phyloP scores from a whole-genome alignment of 352 stramenopile genomes.

The Pythium monospermum region DNA sequence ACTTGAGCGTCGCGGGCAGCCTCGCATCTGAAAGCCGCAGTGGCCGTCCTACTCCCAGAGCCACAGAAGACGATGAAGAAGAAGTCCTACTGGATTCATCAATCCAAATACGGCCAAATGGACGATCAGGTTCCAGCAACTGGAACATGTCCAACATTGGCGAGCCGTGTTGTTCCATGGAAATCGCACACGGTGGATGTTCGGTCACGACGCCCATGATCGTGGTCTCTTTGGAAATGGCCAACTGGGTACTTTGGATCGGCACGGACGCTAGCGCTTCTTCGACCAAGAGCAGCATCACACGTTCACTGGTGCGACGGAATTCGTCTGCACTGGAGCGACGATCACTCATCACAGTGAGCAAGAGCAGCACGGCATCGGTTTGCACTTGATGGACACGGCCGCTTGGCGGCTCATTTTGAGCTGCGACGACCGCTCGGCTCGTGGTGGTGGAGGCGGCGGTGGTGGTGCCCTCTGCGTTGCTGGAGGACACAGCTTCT shows the following conservation, averaged over 20 bases:
- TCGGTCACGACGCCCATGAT: constrained; percentile 19
- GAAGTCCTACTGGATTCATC: not conserved
- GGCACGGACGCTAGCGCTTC: constrained; percentile 14
- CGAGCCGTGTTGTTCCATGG: constrained; percentile 19
- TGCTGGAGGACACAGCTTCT: too few relatives aligned
- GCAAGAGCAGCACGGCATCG: constrained; percentile 13
- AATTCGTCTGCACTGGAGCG: constrained; percentile 23
- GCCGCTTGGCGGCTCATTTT: not conserved
- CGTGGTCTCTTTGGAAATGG: constrained; percentile 4
- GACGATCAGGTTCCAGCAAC: constrained; percentile 16
- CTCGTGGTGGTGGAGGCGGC: not conserved
- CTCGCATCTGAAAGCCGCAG: constrained; percentile 5
- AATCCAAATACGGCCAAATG: constrained; percentile 7
- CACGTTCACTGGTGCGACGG: constrained; percentile 36
- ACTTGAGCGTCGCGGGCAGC: constrained; percentile 33
- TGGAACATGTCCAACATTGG: constrained; percentile 26
- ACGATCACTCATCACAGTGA: constrained; percentile 18
- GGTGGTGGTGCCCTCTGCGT: not conserved
- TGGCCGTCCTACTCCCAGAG: too few relatives aligned
- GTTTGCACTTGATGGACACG: constrained; percentile 18
- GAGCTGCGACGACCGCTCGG: constrained; percentile 8
- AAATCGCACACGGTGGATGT: constrained; percentile 22
- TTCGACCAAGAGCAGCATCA: constrained; percentile 55
- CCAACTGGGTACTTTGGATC: constrained; percentile 16
- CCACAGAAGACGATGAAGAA: too few relatives aligned